These are phyloP conservation scores for Aspergillus indologenus DNA, from an alignment of 495 filamentous ascomycete genomes.

Conservation along the genomic window DNA sequence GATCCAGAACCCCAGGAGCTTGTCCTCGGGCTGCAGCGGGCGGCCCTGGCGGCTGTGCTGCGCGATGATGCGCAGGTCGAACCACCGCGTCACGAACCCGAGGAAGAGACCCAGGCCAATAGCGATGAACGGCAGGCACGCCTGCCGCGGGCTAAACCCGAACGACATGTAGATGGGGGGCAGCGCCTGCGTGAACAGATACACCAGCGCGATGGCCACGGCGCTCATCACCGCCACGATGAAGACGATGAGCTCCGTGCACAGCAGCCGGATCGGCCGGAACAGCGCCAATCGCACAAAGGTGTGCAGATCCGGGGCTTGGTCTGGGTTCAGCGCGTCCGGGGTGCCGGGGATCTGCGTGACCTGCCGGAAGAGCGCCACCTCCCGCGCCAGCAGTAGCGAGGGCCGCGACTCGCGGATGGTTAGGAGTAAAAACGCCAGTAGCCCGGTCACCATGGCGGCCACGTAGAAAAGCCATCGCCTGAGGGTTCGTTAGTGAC, in stretches of 20 bases:
- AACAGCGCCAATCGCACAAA: constrained; percentile 42
- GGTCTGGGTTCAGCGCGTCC: constrained; percentile 40
- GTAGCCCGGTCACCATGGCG: constrained; percentile 35
- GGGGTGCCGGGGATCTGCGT: constrained; percentile 23
- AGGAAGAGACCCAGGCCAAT: constrained; percentile 44
- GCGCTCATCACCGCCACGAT: constrained; percentile 45
- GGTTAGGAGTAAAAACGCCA: constrained; percentile 31
- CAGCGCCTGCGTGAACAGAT: constrained; percentile 53
- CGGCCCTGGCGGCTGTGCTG: constrained; percentile 26
- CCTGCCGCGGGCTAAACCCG: constrained; percentile 35
- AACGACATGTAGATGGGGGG: constrained; percentile 44
- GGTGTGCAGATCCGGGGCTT: constrained; percentile 32
- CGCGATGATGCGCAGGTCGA: constrained; percentile 39
- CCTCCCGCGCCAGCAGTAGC: constrained; percentile 35
- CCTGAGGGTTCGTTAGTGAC: constrained; percentile 10
- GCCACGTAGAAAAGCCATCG: constrained; percentile 40
- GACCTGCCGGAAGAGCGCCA: constrained; percentile 25
- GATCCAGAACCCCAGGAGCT: constrained; percentile 47
- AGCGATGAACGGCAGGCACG: constrained; percentile 49
- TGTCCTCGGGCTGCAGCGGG: constrained; percentile 47
- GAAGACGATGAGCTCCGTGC: constrained; percentile 50
- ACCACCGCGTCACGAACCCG: constrained; percentile 44
- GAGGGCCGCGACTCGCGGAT: constrained; percentile 47
- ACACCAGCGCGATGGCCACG: constrained; percentile 48
- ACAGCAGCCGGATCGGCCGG: constrained; percentile 44